phyloP scores from a whole-genome alignment of 78 protist species.

The Dictyostelium brefeldianum region DNA sequence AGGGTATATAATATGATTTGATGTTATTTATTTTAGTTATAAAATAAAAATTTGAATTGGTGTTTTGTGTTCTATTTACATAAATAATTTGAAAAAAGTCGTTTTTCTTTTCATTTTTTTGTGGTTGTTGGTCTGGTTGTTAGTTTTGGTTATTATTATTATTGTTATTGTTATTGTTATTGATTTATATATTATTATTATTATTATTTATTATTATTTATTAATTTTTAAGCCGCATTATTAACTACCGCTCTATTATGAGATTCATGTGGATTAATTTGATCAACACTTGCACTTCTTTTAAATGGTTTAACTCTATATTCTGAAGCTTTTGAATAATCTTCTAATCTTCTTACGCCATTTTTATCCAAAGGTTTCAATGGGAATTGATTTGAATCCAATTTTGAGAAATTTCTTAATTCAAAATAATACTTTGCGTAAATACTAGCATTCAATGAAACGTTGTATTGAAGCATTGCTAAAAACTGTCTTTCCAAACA shows the following conservation, averaged over 20 bases:
- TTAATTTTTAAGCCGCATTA: not conserved
- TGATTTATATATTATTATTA: too few species aligned
- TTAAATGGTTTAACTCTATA: slow-evolving; percentile 79
- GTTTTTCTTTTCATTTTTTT: too few species aligned
- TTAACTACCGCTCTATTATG: slow-evolving; percentile 67
- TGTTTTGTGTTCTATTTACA: too few species aligned
- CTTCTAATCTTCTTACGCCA: slow-evolving; percentile 78
- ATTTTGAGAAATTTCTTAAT: slow-evolving; percentile 71
- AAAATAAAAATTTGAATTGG: too few species aligned
- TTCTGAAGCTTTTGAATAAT: slow-evolving; percentile 74
- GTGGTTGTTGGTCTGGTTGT: too few species aligned
- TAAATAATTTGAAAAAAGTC: too few species aligned
- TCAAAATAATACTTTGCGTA: slow-evolving; percentile 81
- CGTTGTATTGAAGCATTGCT: slow-evolving; percentile 65
- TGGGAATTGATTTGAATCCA: slow-evolving; percentile 68
- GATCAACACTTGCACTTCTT: slow-evolving; percentile 79
- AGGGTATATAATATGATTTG: too few species aligned
- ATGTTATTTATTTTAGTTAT: too few species aligned
- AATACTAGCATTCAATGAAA: slow-evolving; percentile 51
- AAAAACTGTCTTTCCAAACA: slow-evolving; percentile 78
- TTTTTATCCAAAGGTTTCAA: slow-evolving; percentile 70
- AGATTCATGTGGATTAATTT: slow-evolving; percentile 71
- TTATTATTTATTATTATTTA: too few species aligned
- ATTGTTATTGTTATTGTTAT: too few species aligned
- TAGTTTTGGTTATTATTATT: too few species aligned